These are phyloP conservation scores for Neurospora tetrasperma DNA, from an alignment of 495 filamentous ascomycete genomes.

Conservation along the genomic window DNA sequence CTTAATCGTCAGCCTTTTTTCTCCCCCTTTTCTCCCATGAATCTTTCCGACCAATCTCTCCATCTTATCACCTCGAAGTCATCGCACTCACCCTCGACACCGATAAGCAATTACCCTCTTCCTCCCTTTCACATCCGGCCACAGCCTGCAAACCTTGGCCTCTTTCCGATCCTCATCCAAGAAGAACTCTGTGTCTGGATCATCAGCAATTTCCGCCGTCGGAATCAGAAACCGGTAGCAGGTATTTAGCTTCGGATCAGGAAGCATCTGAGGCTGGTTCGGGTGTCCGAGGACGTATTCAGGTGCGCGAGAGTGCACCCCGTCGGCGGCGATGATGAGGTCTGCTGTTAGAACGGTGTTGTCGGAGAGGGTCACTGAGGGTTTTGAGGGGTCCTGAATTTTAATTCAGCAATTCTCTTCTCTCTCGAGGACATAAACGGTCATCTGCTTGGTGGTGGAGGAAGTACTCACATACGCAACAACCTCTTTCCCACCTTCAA, in stretches of 20 bases:
- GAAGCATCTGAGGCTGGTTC: conserved; percentile 7
- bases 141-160: conserved; percentile 19
- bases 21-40: not conserved
- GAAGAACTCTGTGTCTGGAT: conserved; percentile 23
- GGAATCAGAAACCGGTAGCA: conserved; percentile 38
- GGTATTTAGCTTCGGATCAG: conserved; percentile 21
- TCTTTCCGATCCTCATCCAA: conserved; percentile 17
- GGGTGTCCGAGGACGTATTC: conserved; percentile 15
- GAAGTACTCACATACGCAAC: conserved; percentile 7
- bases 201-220: conserved; percentile 20
- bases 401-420: too few species aligned
- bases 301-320: conserved; percentile 30
- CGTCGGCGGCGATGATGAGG: conserved; percentile 40
- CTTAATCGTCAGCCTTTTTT: not conserved
- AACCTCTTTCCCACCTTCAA: conserved; percentile 18
- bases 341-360: conserved; percentile 25
- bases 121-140: conserved; percentile 10
- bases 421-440: too few species aligned
- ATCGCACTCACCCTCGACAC: conserved; percentile 24
- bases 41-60: not conserved
- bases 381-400: conserved; percentile 18
- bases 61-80: not conserved
- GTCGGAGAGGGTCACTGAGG: conserved; percentile 29
- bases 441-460: too few species aligned
- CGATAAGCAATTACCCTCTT: conserved; percentile 34